These are phyloP conservation scores for Tilletia caries DNA, from an alignment of 1,284 basidiomycete genomes.

Conservation along the genomic window DNA sequence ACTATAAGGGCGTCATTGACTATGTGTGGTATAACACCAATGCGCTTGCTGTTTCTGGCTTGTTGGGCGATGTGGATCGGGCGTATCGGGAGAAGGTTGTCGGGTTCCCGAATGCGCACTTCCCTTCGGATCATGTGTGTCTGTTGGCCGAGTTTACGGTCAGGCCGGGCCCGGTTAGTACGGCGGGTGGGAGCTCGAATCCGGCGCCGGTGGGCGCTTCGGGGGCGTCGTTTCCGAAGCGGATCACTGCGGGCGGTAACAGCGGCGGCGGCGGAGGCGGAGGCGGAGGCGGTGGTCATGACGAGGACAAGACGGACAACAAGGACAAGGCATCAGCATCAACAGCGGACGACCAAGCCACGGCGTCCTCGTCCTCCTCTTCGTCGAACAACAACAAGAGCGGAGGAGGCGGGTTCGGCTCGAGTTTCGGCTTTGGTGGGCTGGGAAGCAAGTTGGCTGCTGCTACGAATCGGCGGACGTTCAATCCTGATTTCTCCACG, in stretches of 20 bases:
- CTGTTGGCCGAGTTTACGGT: conserved; percentile 51
- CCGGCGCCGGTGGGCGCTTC: too few relatives aligned
- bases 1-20: conserved; percentile 67
- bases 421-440: conserved; percentile 9
- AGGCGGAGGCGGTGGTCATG: not conserved
- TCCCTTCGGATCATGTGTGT: conserved; percentile 62
- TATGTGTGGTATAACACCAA: conserved; percentile 87
- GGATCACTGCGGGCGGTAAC: not conserved
- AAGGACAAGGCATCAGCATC: not conserved
- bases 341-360: not conserved
- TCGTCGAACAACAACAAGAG: not conserved
- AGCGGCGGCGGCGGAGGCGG: not conserved
- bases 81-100: conserved; percentile 83
- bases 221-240: too few relatives aligned
- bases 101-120: conserved; percentile 94
- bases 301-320: not conserved
- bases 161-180: not conserved
- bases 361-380: not conserved
- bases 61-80: conserved; percentile 83
- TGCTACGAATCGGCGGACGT: conserved; percentile 10
- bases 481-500: conserved; percentile 7
- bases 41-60: conserved; percentile 75
- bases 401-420: not conserved
- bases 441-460: conserved; percentile 3
- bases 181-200: not conserved